Base-by-base conservation (phyloP, 2,329 filamentous ascomycete species). In the Zelopaecilomyces penicillatus region DNA sequence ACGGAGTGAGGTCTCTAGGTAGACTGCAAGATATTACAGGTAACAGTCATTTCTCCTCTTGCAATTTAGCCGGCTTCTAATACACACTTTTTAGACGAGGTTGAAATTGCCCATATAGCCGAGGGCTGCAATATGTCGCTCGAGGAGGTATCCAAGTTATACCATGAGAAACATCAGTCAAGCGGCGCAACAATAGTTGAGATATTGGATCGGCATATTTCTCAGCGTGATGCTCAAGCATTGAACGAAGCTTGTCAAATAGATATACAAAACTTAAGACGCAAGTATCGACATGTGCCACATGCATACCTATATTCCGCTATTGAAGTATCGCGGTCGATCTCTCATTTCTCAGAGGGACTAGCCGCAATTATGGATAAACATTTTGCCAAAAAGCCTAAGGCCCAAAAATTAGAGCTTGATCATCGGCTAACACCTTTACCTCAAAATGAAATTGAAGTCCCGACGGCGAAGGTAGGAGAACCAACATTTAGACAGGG, bases 81-180 rank as follows among this genome's bases (percentile, higher is more conserved):
- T 19, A 19, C 19, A 19, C 19, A 11, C 10, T 31, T 33, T 19
- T 28, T 39, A 63, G 66, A 57, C 4, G 57, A 62, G 43, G 65
- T 67, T 31, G 65, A 71, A 30, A 66, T 75, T 30, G 52, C 61
- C 4, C 71, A 67, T 49, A 56, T 75, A 28, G 67, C 69, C 11
- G 65, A 73, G 37, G 62, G 65, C 37, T 61, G 75, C 7, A 60
- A 65, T 37, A 54, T 71, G 30, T 61, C 66, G 0, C 61, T 62
- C 27, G 64, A 64, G 4, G 65, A 71, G 29, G 66, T 72, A 5
- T 61, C 61, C 2, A 56, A 56, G 7, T 64, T 68, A 11, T 75
- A 71, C 48, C 54, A 60, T 27, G 60, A 62, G 5, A 63, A 63
- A 30, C 54, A 58, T 27, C 60, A 55, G 37, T 72, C 69, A 0